A percentile compares a stretch with the other conserved stretches of the same genome.
phyloP scores from a whole-genome alignment of 2,329 filamentous ascomycete genomes.

The Cylindrodendrum hubeiense region DNA sequence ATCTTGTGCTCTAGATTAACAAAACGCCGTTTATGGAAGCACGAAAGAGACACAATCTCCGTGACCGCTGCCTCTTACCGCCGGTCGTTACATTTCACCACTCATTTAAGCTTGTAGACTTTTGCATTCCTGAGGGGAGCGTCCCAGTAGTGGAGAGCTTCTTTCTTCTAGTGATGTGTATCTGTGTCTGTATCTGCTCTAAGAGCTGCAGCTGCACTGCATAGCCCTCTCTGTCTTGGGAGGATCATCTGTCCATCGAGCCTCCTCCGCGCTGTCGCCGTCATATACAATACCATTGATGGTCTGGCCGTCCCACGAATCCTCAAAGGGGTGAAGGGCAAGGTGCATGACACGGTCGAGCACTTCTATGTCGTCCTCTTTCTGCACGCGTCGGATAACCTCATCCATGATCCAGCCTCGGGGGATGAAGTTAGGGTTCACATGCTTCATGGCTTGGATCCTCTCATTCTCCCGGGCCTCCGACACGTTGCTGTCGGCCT shows the following conservation, averaged over 20 bases:
- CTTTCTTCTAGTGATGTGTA: slow-evolving; percentile 2
- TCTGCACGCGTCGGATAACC: slow-evolving; percentile 89
- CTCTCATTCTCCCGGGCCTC: slow-evolving; percentile 70
- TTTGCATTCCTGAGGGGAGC: neutral
- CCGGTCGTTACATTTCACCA: slow-evolving; percentile 73
- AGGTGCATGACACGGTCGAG: slow-evolving; percentile 84
- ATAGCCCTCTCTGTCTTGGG: slow-evolving; percentile 82
- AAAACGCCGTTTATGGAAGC: slow-evolving; percentile 79
- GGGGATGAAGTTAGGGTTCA: slow-evolving; percentile 94
- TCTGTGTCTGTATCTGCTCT: slow-evolving; percentile 33
- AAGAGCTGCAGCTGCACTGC: slow-evolving; percentile 97
- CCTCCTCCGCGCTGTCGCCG: slow-evolving; percentile 79
- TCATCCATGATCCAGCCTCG: slow-evolving; percentile 95
- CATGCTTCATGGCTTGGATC: slow-evolving; percentile 79
- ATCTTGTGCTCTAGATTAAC: slow-evolving; percentile 77
- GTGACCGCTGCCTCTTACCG: slow-evolving; percentile 79
- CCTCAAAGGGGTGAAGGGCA: slow-evolving; percentile 86
- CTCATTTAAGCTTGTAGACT: slow-evolving; percentile 10
- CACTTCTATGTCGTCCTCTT: slow-evolving; percentile 83
- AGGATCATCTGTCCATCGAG: slow-evolving; percentile 87
- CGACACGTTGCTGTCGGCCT: slow-evolving; percentile 53
- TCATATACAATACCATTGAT: slow-evolving; percentile 63
- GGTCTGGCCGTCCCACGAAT: slow-evolving; percentile 72
- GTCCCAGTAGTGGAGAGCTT: neutral
- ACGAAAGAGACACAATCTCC: slow-evolving; percentile 70